Conservation (phyloP, 441 rosid species). For the Biscutella laevigata region DNA sequence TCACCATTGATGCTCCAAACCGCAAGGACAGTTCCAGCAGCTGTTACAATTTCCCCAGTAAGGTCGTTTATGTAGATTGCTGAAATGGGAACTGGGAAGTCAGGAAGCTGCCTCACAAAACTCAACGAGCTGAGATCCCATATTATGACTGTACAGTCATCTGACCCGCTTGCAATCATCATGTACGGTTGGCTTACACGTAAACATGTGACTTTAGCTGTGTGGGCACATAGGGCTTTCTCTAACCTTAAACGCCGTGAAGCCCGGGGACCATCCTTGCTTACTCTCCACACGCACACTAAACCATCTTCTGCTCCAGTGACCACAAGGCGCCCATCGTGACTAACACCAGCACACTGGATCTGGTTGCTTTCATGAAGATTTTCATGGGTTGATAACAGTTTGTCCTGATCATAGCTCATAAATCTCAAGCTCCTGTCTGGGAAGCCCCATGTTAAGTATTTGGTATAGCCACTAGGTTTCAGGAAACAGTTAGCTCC, state of each 20-base stretch:
- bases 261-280: conserved; percentile 57
- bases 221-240: conserved; percentile 83
- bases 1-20: conserved; percentile 99
- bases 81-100: conserved; percentile 75
- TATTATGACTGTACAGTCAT: conserved; percentile 80
- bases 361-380: conserved; percentile 94
- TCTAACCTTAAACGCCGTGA: conserved; percentile 51
- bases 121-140: conserved; percentile 95
- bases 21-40: conserved; percentile 93
- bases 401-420: conserved; percentile 96
- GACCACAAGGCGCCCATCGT: conserved; percentile 84
- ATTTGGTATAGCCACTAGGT: conserved; percentile 80
- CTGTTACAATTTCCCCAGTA: conserved; percentile 90
- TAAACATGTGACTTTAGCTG: conserved; percentile 76
- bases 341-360: conserved; percentile 84
- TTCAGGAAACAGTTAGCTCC: conserved; percentile 74
- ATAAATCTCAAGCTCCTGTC: conserved; percentile 94
- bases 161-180: conserved; percentile 95
- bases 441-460: conserved; percentile 95
- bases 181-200: conserved; percentile 95
- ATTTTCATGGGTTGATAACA: conserved; percentile 92
- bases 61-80: conserved; percentile 89
- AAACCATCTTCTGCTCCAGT: conserved; percentile 96
- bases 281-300: conserved; percentile 84
- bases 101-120: conserved; percentile 86